Conservation (phyloP, 495 filamentous ascomycete species). For the Schizothecium vesticola region DNA sequence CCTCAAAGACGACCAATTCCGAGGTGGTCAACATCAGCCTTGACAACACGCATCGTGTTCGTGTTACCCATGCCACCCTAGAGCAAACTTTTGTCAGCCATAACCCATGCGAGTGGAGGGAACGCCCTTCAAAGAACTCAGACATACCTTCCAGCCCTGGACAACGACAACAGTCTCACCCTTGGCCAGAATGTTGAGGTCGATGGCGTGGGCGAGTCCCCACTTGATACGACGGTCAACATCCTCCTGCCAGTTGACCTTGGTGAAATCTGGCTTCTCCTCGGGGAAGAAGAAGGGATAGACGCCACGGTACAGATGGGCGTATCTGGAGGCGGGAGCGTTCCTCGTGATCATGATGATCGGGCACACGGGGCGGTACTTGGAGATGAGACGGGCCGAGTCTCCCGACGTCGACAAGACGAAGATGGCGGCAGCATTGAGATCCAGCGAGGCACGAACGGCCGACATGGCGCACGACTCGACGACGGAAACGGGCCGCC, state of each 20-base stretch:
- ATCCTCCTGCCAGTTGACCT: constrained; percentile 94
- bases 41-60: constrained; percentile 69
- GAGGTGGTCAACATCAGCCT: constrained; percentile 48
- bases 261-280: constrained; percentile 84
- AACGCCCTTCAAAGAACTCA: no score
- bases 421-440: constrained; percentile 92
- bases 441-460: constrained; percentile 86
- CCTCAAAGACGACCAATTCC: constrained; percentile 30
- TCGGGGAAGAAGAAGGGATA: constrained; percentile 95
- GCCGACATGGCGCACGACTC: constrained; percentile 96
- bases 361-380: constrained; percentile 96
- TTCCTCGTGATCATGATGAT: constrained; percentile 98
- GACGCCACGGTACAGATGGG: constrained; percentile 93
- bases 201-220: constrained; percentile 80
- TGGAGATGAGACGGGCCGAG: constrained; percentile 90
- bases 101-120: no score
- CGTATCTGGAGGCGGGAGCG: constrained; percentile 75
- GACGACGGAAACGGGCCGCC: constrained; percentile 73
- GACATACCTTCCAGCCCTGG: constrained; percentile 69
- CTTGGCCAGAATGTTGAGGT: constrained; percentile 73
- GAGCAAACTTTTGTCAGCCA: not conserved
- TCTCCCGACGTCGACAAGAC: constrained; percentile 87
- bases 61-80: constrained; percentile 94
- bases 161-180: constrained; percentile 89
- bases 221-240: constrained; percentile 95